Evolutionary conservation across 2,329 filamentous ascomycete species (phyloP), one percentile per base, ranked within the genome.

Genomic region (Neonectria coccinea): DNA sequence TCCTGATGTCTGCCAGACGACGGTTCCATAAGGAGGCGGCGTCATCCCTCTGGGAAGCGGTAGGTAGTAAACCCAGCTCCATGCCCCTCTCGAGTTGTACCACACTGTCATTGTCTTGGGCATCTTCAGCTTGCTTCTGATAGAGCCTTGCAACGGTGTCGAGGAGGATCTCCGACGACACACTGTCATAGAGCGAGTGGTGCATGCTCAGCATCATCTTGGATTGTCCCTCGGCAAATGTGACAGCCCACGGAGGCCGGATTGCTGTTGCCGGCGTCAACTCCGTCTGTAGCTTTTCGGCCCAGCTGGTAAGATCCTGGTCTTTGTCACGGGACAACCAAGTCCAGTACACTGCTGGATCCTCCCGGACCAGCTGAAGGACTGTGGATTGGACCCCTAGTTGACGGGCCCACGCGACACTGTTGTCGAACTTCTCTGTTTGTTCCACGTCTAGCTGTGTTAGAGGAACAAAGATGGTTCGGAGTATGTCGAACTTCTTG

Each of bases 151-250:
- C 50, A 20, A 70, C 68, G 10, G 39, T 83, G 3, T 80, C 71
- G 6, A 89, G 78, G 5, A 91, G 79, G 10, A 84, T 74, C 10
- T 81, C 78, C 20, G 91, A 77, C 41, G 87, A 87, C 50, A 85
- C 84, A 1, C 86, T 88, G 78, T 91, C 89, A 66, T 90, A 90
- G 2, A 91, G 78, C 1, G 88, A 85, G 73, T 91, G 89, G 62
- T 89, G 84, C 7, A 89, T 71, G 4, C 74, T 79, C 16, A 81
- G 48, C 55, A 81, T 74, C 76, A 82, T 76, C 9, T 70, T 71
- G 25, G 56, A 45, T 1, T 72, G 69, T 9, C 70, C 69, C 11
- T 75, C 67, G 6, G 75, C 71, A 18, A 80, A 66, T 4, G 79
- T 76, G 9, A 81, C 73, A 6, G 77, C 76, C 78, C 78, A 80